phyloP scores from a whole-genome alignment of 495 filamentous ascomycete genomes.

The Aspergillus haitiensis region DNA sequence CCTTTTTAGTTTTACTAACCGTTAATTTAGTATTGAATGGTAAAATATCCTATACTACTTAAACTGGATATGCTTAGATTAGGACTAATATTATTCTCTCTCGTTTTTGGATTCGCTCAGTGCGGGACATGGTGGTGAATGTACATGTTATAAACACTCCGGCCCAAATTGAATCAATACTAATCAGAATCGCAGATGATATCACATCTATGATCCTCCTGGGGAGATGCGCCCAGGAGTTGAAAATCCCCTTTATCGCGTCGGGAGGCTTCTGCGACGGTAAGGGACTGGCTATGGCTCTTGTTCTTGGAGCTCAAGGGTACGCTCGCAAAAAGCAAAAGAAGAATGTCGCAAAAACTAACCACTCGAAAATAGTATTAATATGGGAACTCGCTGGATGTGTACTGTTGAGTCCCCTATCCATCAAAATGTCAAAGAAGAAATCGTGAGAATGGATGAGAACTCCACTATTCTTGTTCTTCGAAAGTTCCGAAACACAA shows the following conservation, averaged over 20 bases:
- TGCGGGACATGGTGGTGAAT: constrained; percentile 16
- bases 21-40: constrained; percentile 8
- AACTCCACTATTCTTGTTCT: constrained; percentile 7
- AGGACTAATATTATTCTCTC: background rate
- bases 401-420: constrained; percentile 10
- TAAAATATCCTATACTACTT: background rate
- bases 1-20: background rate
- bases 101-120: background rate
- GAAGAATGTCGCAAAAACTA: background rate
- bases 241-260: constrained; percentile 13
- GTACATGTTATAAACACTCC: background rate
- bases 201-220: constrained; percentile 15
- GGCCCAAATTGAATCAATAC: background rate
- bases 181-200: background rate
- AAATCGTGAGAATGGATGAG: constrained; percentile 11
- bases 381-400: constrained; percentile 17
- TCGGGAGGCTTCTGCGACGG: constrained; percentile 11
- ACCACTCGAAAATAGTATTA: background rate
- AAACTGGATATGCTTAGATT: background rate
- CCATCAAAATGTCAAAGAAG: constrained; percentile 16
- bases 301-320: constrained; percentile 12
- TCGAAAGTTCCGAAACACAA: constrained; percentile 10
- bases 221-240: constrained; percentile 8
- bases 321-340: background rate
- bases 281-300: constrained; percentile 13